Base-by-base conservation (phyloP, 352 stramenopile species). In the Phytopythium sindhum region DNA sequence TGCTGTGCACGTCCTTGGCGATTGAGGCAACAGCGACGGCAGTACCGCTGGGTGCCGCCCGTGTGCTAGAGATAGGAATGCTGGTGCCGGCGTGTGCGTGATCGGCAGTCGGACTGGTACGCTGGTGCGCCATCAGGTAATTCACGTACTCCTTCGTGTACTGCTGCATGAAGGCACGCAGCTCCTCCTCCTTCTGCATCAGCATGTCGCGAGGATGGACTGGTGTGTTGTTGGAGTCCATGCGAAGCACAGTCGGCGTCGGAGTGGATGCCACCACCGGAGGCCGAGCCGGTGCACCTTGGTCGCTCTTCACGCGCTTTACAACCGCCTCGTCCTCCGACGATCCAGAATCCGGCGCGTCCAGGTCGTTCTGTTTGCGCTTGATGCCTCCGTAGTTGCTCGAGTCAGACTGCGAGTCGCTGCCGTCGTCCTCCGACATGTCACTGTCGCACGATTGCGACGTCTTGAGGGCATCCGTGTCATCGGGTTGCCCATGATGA, bases 361-460 rank as follows among this genome's bases (percentile, higher is more conserved):
- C 69, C 59, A 71, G 65, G 19, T 73, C 66, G 15, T 55, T 68
- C 57, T 80, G 68, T 54, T 88, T 90, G 37, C 77, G 72, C 63
- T 83, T 84, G 5, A 63, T 72, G 14, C 54, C 54, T 0, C 65
- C 56, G 31, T 67, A 75, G 4, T 53, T 67, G 61, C 71, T 86
- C 19, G 56, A 50, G 44, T 89, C 84, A 0, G 75, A 85, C 52
- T 78, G 73, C 7, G 77, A 86, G 50, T 88, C 80, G 31, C 75
- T 88, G 26, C 71, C 73, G 17, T 86, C 78, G 28, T 88, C 54
- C 33, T 60, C 78, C 28, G 67, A 84, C 62, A 81, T 78, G 51
- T 90, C 80, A 42, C 71, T 89, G 33, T 90, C 80, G 24, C 73
- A 87, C 0, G 84, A 87, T 61, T 88, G 73, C 2, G 84, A 76